A percentile compares a stretch with the other conserved stretches of the same genome.
Conservation (phyloP, 768 basidiomycete genomes). For the Russula brevipes region DNA sequence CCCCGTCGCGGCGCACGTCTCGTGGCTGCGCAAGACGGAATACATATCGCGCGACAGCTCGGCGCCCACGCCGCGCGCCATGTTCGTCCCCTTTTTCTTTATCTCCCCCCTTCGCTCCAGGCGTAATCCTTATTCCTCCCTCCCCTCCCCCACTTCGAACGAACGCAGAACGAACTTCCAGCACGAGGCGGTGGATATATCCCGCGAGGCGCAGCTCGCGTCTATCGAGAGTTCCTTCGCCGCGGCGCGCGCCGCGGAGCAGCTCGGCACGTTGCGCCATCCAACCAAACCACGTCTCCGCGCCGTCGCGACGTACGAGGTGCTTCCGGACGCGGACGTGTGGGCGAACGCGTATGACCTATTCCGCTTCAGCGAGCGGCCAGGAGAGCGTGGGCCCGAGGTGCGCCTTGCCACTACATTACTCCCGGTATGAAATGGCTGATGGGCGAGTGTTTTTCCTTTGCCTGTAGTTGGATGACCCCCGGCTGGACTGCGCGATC, state of each 20-base stretch:
- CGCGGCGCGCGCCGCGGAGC: conserved; percentile 54
- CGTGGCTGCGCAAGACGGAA: conserved; percentile 91
- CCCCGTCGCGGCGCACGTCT: conserved; percentile 56
- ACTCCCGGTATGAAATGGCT: neutral
- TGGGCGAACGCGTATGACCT: conserved; percentile 90
- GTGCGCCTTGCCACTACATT: conserved; percentile 36
- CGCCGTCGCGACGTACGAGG: conserved; percentile 75
- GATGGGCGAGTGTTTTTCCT: neutral
- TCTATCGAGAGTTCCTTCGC: conserved; percentile 76
- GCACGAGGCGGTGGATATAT: conserved; percentile 56
- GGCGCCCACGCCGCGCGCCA: conserved; percentile 36
- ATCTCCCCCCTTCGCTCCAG: neutral
- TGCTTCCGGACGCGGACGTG: conserved; percentile 78
- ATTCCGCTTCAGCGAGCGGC: conserved; percentile 80
- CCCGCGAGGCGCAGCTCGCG: conserved; percentile 64
- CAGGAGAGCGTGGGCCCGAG: conserved; percentile 70
- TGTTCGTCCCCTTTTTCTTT: conserved; percentile 38
- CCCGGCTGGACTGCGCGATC: conserved; percentile 79
- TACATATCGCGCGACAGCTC: conserved; percentile 68
- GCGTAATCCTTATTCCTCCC: no score
- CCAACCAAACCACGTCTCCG: conserved; percentile 73
- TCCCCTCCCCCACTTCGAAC: neutral
- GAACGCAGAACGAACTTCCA: conserved; percentile 39
- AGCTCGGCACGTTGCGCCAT: conserved; percentile 57
- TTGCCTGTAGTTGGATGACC: conserved; percentile 57